Evolutionary conservation across 495 filamentous ascomycete genomes (phyloP), one percentile per base, ranked within the genome.

Genomic region (Penicillium malachiteum): DNA sequence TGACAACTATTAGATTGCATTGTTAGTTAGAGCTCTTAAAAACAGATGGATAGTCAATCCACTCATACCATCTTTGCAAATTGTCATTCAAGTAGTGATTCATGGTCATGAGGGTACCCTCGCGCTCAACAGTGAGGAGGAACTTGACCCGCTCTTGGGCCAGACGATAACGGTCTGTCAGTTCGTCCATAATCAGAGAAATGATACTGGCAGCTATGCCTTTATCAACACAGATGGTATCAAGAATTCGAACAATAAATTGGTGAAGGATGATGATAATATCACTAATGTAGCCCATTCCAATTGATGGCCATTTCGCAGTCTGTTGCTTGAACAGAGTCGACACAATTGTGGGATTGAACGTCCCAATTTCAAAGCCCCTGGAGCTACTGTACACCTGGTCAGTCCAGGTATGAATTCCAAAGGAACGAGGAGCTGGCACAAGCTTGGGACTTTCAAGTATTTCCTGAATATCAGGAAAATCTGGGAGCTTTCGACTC

Each of bases 81-180:
- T 72, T 76, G 3, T 76, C 71, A 46, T 71, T 79, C 55, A 87
- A 79, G 48, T 78, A 80, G 48, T 82, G 78, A 52, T 84, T 81
- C 9, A 74, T 56, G 0, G 84, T 87, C 35, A 74, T 59, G 2
- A 75, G 77, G 0, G 55, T 69, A 0, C 73, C 74, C 3, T 68
- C 56, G 1, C 74, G 65, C 57, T 87, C 83, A 17, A 82, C 70
- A 1, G 64, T 12, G 0, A 87, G 62, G 4, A 89, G 57, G 42
- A 78, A 79, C 0, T 61, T 44, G 7, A 71, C 72, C 10, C 83
- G 70, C 0, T 72, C 54, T 21, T 79, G 65, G 0, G 78, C 76
- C 10, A 39, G 52, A n/a, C 55, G 59, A 52, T 85, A 86, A n/a
- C 66, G 69, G 0, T 63, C 47, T 3, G 65, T 54, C 2, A 86